Base-by-base conservation (phyloP, 2,329 filamentous ascomycete genomes). In the Intubia oerlemansii region DNA sequence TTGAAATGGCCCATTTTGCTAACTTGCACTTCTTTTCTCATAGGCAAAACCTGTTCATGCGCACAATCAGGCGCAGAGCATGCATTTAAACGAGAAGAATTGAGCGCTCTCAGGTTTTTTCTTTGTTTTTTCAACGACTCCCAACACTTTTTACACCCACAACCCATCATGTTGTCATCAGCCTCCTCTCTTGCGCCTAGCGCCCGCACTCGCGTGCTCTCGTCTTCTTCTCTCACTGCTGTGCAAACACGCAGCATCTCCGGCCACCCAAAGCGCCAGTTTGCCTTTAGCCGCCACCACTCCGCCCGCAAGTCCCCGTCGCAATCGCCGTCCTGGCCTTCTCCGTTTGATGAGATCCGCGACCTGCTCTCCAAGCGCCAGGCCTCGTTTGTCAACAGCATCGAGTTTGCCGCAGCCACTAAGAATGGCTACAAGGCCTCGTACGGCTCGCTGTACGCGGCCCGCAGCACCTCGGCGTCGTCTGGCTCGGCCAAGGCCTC, bases 341-440 rank as follows among this genome's bases (percentile, higher is more conserved):
- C 46, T 7, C 43, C 48, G 0, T 32, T 49, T 11, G 40, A 44
- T 5, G 48, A 45, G 24, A 45, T 50, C 12, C 48, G 49, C 32
- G 44, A 44, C 19, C 46, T 48, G 30, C 38, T 53, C 5, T 28
- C 17, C 27, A 41, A 18, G 34, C 42, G 27, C 27, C 36, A 25
- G 28, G 35, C 22, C 34, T 39, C 27, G 1, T 12, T 38, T 3
- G n/a, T 38, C 3, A 29, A 31, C 10, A 35, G 35, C 8, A 21
- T 21, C 5, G 29, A 21, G 6, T 27, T 33, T 27, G 25, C 14
- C 5, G n/a, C 16, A 9, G 15, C 4, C 28, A 14, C 7, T 9
- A 10, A 30, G 23, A 12, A 20, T 18, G 12, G 5, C 28, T 5
- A 21, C n/a, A n/a, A n/a, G 8, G 9, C 28, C 8, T 24, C 28